A percentile compares a stretch with the other conserved stretches of the same genome.
phyloP scores from a whole-genome alignment of 2,329 filamentous ascomycete species.

The Ambrosiella beaveri region DNA sequence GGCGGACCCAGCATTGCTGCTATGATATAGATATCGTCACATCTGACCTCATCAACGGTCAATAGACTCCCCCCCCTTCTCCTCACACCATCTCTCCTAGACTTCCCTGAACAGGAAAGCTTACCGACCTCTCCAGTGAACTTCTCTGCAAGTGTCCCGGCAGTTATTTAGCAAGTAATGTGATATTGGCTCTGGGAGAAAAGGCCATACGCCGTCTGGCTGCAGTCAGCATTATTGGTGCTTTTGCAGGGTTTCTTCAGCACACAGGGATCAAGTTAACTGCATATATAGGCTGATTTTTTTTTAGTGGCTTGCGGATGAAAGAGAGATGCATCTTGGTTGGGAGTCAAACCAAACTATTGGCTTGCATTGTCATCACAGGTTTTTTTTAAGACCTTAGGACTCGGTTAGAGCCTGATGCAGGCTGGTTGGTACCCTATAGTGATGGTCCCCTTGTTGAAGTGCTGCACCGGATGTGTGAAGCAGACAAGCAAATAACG shows the following conservation, averaged over 20 bases:
- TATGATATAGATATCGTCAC: neutral
- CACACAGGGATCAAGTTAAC: no score
- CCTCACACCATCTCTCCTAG: neutral
- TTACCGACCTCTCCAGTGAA: neutral
- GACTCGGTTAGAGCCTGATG: neutral
- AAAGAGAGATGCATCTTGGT: neutral
- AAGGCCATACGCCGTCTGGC: no score
- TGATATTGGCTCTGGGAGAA: no score
- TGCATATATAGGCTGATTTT: no score
- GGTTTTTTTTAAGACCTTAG: neutral
- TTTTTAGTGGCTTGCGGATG: neutral
- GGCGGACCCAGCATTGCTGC: neutral
- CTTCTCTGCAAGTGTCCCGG: neutral
- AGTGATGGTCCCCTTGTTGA: no score
- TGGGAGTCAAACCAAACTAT: neutral
- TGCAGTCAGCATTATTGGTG: no score
- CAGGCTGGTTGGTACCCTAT: neutral
- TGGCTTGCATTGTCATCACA: neutral
- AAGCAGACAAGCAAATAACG: no score
- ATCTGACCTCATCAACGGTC: neutral
- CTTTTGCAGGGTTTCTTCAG: no score
- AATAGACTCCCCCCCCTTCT: neutral
- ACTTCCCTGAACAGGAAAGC: neutral
- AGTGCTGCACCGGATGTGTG: no score
- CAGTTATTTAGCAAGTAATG: neutral